Percentiles rank a stretch among this genome's conserved stretches.
Evolutionary conservation across 2,329 filamentous ascomycete species (phyloP).

Genomic region (Rutstroemia sp.): DNA sequence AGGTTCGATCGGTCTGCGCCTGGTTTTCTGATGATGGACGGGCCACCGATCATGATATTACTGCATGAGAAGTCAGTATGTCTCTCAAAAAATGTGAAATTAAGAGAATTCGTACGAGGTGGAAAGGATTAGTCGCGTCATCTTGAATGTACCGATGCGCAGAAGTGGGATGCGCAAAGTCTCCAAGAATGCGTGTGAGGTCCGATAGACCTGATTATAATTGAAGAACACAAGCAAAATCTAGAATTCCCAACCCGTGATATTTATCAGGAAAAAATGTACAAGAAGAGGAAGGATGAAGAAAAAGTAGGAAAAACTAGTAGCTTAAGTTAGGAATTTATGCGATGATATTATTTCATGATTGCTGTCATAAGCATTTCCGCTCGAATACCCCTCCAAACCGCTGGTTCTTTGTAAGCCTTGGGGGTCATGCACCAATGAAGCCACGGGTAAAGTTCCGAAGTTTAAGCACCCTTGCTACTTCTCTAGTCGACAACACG

Average conservation of each 20-base stretch:
- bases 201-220: not conserved
- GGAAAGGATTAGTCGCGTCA: slow-evolving; percentile 77
- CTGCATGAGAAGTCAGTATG: slow-evolving; percentile 18
- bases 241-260: not conserved
- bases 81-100: slow-evolving; percentile 1
- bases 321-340: not conserved
- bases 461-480: not conserved
- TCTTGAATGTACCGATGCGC: slow-evolving; percentile 26
- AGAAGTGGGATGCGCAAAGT: slow-evolving; percentile 2
- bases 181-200: not conserved
- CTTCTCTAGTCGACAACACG: slow-evolving; percentile 1
- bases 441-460: not conserved
- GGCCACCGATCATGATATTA: slow-evolving; percentile 61
- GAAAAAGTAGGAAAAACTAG: not conserved
- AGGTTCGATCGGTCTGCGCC: slow-evolving; percentile 80
- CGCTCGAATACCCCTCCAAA: slow-evolving; percentile 4
- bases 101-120: slow-evolving; percentile 59
- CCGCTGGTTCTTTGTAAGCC: slow-evolving; percentile 6
- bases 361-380: slow-evolving; percentile 5
- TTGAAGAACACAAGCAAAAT: not conserved
- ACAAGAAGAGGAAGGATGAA: slow-evolving; percentile 3
- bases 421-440: not conserved
- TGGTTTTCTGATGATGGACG: slow-evolving; percentile 75
- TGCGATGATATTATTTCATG: not conserved
- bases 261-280: not conserved